A percentile compares a stretch with the other conserved stretches of the same genome.
Evolutionary conservation across 2,329 filamentous ascomycete species (phyloP).

Genomic region (Colletotrichum limetticola): DNA sequence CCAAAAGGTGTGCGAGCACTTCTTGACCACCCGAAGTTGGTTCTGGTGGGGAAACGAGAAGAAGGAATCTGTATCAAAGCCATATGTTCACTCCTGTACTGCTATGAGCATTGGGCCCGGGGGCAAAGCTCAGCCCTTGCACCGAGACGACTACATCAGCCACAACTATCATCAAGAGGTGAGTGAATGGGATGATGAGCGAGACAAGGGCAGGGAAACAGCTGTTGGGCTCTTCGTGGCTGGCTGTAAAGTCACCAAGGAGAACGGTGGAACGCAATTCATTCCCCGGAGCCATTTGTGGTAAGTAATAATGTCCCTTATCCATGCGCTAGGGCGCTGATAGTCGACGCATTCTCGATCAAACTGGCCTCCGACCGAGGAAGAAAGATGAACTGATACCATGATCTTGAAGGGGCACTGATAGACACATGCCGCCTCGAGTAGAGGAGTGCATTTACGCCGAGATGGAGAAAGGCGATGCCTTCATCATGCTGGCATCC

Average conservation of each 20-base stretch:
- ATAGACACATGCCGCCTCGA: constrained; percentile 13
- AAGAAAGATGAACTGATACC: neutral
- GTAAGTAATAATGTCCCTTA: constrained; percentile 18
- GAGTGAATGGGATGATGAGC: constrained; percentile 18
- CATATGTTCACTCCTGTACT: constrained; percentile 21
- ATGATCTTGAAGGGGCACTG: constrained; percentile 1
- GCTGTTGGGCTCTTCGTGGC: constrained; percentile 43
- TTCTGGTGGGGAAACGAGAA: constrained; percentile 28
- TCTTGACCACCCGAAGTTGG: constrained; percentile 20
- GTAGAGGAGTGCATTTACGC: constrained; percentile 33
- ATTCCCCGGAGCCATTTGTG: constrained; percentile 43
- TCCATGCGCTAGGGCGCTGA: too few relatives aligned
- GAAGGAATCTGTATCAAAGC: constrained; percentile 26
- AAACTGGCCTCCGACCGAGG: constrained; percentile 2
- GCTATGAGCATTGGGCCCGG: constrained; percentile 38
- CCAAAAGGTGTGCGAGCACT: constrained; percentile 24
- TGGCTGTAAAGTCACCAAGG: constrained; percentile 41
- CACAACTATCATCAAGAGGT: constrained; percentile 38
- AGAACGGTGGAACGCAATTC: constrained; percentile 44
- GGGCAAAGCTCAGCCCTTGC: constrained; percentile 41
- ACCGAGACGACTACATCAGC: constrained; percentile 43
- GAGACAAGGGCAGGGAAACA: constrained; percentile 37
- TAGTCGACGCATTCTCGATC: too few relatives aligned
- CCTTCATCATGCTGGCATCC: constrained; percentile 40
- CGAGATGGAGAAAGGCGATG: constrained; percentile 39